Base-by-base conservation (phyloP, 257 asterid species). In the Solanum medicagineum region DNA sequence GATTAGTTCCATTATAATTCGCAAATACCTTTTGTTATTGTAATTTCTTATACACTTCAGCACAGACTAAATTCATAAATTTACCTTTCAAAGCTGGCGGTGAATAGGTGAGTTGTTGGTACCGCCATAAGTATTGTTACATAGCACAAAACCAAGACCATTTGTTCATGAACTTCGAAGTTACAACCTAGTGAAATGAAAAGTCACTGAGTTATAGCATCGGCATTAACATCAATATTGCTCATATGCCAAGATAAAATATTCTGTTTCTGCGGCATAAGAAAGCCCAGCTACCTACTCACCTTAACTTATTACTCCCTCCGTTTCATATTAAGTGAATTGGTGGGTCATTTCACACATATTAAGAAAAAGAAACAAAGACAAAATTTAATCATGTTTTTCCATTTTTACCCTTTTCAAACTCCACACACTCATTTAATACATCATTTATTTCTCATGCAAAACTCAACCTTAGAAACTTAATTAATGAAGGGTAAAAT, bases 1-100 rank as follows among this genome's bases (percentile, higher is more conserved):
- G 54, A 10, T 10, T 49, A 49, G 54, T 49, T 10, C 54, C 54
- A 49, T 49, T 10, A 49, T 49, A 49, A 49, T 49, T 44, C 47
- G 47, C 47, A 44, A 44, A 44, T 44, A 44, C 7, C 10, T 44
- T 44, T 44, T 8, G 8, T 44, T 36, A 36, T 6, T 36, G 40
- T 36, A 36, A 36, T 36, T 36, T 36, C 40, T 36, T 4, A 20
- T 6, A 59, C 29, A 79, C 66, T n/a, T 55, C 44, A 68, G 63
- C 65, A 81, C 10, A 55, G 16, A 11, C 29, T 81, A 73, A 47
- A 55, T 29, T 22, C 6, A 62, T 45, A 85, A 87, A 87, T 45
- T 80, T 85, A 94, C 96, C 95, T 88, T 88, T 92, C 3, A 91
- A 92, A 88, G 89, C 85, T 81, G 97, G 89, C 87, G 92, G 88